These are phyloP conservation scores for Mycena sanguinolenta DNA, from an alignment of 768 basidiomycete species.

Conservation along the genomic window DNA sequence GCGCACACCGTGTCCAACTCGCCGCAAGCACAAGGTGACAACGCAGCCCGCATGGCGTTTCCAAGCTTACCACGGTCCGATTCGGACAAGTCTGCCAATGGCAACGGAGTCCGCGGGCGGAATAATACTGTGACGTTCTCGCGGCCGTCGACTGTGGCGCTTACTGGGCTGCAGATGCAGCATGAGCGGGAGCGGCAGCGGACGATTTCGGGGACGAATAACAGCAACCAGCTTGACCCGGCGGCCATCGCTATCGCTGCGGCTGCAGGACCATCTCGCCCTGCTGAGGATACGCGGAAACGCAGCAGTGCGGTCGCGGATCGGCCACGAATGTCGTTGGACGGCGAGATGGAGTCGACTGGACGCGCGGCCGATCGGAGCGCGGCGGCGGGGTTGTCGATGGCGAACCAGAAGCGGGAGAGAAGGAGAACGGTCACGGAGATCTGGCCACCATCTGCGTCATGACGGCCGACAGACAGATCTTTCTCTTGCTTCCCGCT, in stretches of 20 bases:
- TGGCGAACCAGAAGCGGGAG: conserved; percentile 49
- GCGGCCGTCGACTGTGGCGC: conserved; percentile 66
- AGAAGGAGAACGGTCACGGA: conserved; percentile 61
- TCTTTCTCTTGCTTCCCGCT: background rate
- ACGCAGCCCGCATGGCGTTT: conserved; percentile 35
- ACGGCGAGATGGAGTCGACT: conserved; percentile 49
- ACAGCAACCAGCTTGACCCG: conserved; percentile 39
- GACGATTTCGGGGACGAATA: conserved; percentile 44
- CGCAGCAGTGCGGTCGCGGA: conserved; percentile 46
- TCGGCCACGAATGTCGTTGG: conserved; percentile 59
- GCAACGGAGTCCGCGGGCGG: conserved; percentile 38
- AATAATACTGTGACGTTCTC: conserved; percentile 73
- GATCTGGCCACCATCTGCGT: conserved; percentile 52
- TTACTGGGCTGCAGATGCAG: conserved; percentile 70
- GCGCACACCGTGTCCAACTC: conserved; percentile 72
- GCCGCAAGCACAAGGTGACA: conserved; percentile 44
- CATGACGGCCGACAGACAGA: conserved; percentile 3
- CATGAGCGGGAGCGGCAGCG: conserved; percentile 53
- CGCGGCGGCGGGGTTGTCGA: conserved; percentile 49
- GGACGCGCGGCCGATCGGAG: conserved; percentile 56
- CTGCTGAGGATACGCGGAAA: conserved; percentile 58
- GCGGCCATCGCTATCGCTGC: conserved; percentile 28
- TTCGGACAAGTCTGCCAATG: conserved; percentile 54
- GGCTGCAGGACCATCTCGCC: conserved; percentile 46
- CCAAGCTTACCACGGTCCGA: conserved; percentile 58